Evolutionary conservation across 176 grass and related monocot genomes (phyloP), one percentile per base, ranked within the genome.

Genomic region (Canna indica): DNA sequence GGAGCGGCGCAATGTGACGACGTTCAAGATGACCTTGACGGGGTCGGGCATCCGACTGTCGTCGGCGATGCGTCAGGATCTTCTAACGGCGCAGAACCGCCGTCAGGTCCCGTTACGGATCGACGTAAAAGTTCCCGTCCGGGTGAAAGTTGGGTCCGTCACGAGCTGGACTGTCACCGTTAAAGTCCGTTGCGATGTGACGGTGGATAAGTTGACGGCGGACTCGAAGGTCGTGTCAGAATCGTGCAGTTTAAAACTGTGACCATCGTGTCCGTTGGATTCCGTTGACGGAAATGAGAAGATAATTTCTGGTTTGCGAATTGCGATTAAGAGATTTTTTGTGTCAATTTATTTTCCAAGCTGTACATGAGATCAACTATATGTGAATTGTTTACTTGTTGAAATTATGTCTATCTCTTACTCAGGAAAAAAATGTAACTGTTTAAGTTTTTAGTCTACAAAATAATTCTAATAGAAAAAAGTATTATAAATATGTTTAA

Each of bases 21-120:
- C 75, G 77, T 58, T 97, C 16, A 54, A 77, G 36, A 74, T 50
- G n/a, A 58, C 12, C 10, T 75, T 77, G 15, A 87, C 36, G 74
- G 93, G 86, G 8, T 15, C 77, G 0, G 86, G 86, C 25, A 58
- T 97, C 42, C 59, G 74, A 8, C 59, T 97, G 32, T 81, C 86
- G 5, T 46, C 56, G 61, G 1, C 73, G 56, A 59, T 73, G 81
- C 74, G 68, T 10, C 67, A 72, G 27, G 47, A 81, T 41, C 75
- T 92, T 67, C 79, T 79, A 6, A 73, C 83, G 67, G 81, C 84
- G 59, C 75, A 70, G 75, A 67, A 64, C 47, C 64, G 75, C 64
- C 42, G 82, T 12, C 78, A 70, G 39, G 88, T 97, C 53, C 82
- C 79, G 50, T 77, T 97, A 45, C 72, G 76, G 33, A 54, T 97